Conservation (phyloP, 768 basidiomycete genomes). For the Termitomyces bulborhizus region DNA sequence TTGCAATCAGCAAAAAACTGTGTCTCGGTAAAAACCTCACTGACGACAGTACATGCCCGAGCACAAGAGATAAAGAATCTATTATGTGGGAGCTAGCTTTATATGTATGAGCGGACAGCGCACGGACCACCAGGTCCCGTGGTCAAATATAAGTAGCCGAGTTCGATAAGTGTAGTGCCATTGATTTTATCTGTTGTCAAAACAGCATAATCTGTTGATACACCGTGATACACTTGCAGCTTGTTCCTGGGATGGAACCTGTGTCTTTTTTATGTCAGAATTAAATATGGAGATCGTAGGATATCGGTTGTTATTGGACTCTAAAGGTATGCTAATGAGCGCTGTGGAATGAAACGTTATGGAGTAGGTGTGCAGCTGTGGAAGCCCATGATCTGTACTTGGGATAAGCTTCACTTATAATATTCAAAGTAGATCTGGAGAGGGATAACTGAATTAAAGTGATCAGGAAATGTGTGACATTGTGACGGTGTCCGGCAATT, state of each 20-base stretch:
- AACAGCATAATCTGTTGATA: neutral
- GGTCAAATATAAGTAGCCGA: neutral
- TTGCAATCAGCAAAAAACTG: conserved; percentile 96
- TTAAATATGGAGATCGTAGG: too few species aligned
- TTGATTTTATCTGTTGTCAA: neutral
- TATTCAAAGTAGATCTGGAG: too few species aligned
- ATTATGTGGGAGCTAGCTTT: conserved; percentile 23
- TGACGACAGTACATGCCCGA: conserved; percentile 93
- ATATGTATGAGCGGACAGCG: conserved; percentile 35
- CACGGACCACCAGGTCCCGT: conserved; percentile 43
- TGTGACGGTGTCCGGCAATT: conserved; percentile 8
- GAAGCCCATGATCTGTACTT: too few species aligned
- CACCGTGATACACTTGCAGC: neutral
- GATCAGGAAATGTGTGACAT: conserved; percentile 3
- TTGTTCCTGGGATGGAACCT: neutral
- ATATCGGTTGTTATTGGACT: neutral
- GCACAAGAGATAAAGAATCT: conserved; percentile 76
- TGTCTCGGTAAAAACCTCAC: conserved; percentile 95
- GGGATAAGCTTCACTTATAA: too few species aligned
- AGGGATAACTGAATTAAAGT: neutral
- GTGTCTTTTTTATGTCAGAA: too few species aligned
- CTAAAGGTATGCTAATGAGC: too few species aligned
- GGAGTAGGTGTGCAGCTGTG: neutral
- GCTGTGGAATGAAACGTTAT: neutral
- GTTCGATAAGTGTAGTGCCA: neutral